A percentile compares a stretch with the other conserved stretches of the same genome.
phyloP scores from a whole-genome alignment of 371 early-diverging fungal genomes.

The Saksenaea vasiformis region DNA sequence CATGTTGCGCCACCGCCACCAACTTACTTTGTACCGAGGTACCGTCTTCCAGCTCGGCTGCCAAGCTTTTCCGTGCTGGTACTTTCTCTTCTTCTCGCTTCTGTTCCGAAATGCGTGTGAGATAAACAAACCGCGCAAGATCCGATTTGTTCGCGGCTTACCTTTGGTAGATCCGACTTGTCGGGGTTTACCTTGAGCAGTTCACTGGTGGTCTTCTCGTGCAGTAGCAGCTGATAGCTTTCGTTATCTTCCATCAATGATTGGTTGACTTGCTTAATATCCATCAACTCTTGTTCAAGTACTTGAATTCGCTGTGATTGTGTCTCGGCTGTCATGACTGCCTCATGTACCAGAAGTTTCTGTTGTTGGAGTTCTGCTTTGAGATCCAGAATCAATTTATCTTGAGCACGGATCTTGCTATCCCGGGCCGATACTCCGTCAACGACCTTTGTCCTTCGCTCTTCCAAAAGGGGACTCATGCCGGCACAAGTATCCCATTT shows the following conservation, averaged over 20 bases:
- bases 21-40: neutral
- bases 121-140: neutral
- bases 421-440: constrained; percentile 14
- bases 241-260: constrained; percentile 84
- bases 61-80: constrained; percentile 9
- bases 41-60: constrained; percentile 10
- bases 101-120: neutral
- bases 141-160: too few species aligned
- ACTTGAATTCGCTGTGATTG: constrained; percentile 30
- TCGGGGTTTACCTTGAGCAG: constrained; percentile 41
- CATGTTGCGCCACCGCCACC: neutral
- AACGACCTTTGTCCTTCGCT: constrained; percentile 1
- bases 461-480: constrained; percentile 20
- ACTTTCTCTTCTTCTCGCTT: constrained; percentile 1
- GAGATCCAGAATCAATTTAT: constrained; percentile 28
- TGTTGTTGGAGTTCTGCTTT: constrained; percentile 29
- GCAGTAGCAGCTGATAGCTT: constrained; percentile 76
- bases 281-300: constrained; percentile 51
- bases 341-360: constrained; percentile 29
- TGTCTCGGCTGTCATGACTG: constrained; percentile 27
- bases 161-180: too few species aligned
- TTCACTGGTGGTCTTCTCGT: constrained; percentile 79
- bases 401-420: constrained; percentile 34
- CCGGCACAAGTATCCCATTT: constrained; percentile 11
- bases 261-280: constrained; percentile 62